Evolutionary conservation across 1,284 basidiomycete genomes (phyloP), one percentile per base, ranked within the genome.

Genomic region (Neonothopanus nambi): DNA sequence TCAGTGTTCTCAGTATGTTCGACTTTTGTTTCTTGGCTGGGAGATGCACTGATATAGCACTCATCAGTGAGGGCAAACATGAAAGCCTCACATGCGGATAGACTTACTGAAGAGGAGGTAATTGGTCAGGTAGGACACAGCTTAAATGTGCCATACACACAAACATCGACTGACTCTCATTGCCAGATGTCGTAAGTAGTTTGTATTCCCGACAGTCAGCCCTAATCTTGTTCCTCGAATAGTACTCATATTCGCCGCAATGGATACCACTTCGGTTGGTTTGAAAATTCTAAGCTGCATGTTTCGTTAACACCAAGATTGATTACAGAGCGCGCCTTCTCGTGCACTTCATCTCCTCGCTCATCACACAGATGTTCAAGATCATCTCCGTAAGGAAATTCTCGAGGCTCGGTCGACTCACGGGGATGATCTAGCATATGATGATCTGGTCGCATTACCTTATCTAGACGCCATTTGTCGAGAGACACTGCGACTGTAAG

Each of bases 1-100:
- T 80, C 48, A 79, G 75, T 52, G 69, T 75, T 50, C 59, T 80
- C 7, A 66, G 77, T 76, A 57, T 33, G 71, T 66, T 28, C 8
- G 3, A 18, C 18, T 24, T 9, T 11, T 24, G 18, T 4, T 46
- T 18, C 23, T 18, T 26, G 38, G 20, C 1, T 56, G 33, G n/a
- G 17, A 20, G 13, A 44, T 30, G 39, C 17, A 20, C 3, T 15
- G 26, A 36, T 15, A 26, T 15, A 23, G n/a, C n/a, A 30, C 21
- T 37, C n/a, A 42, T 41, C n/a, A 72, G 70, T 72, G 63, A 66
- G 58, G 53, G 68, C 62, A n/a, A 73, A 73, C 43, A 65, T 65
- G 57, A 58, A 63, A 21, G 68, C 68, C 3, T 51, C 59, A 0
- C 61, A 65, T 6, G 67, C 65, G 47, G 69, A 71, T 48, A 62